These are phyloP conservation scores for Penicillium salamii DNA, from an alignment of 495 filamentous ascomycete genomes.

Conservation along the genomic window DNA sequence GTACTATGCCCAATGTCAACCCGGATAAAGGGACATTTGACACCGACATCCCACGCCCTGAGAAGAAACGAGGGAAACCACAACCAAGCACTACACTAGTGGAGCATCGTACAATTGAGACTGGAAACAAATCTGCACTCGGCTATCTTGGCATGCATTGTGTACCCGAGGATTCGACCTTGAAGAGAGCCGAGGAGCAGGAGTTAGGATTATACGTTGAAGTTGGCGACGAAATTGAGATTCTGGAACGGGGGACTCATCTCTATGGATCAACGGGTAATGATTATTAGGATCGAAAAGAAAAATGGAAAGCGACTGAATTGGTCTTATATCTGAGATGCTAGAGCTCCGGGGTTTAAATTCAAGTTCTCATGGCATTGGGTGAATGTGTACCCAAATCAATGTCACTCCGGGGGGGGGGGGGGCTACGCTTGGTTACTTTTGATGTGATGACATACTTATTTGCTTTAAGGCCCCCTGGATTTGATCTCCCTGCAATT, in stretches of 20 bases:
- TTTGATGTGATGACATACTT: no score
- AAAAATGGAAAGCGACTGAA: no score
- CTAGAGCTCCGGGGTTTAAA: no score
- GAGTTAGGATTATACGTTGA: slow-evolving; percentile 7
- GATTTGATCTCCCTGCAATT: no score
- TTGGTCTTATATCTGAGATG: no score
- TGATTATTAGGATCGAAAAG: slow-evolving; percentile 8
- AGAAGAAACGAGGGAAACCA: slow-evolving; percentile 15
- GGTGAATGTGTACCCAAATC: no score
- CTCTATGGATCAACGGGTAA: slow-evolving; percentile 14
- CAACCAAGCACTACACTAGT: slow-evolving; percentile 18
- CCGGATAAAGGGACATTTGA: slow-evolving; percentile 10
- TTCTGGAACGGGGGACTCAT: slow-evolving; percentile 14
- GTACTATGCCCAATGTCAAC: slow-evolving; percentile 19
- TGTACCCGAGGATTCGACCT: slow-evolving; percentile 13
- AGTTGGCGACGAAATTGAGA: slow-evolving; percentile 18
- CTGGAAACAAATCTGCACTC: slow-evolving; percentile 14
- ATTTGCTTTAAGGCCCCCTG: no score
- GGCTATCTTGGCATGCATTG: slow-evolving; percentile 21
- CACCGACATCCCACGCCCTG: slow-evolving; percentile 9
- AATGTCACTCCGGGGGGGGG: no score
- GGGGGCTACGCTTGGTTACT: no score
- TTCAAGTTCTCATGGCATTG: no score
- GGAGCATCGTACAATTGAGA: slow-evolving; percentile 11
- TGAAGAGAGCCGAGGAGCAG: slow-evolving; percentile 10